Evolutionary conservation across 1,284 basidiomycete genomes (phyloP).

Genomic region (Farysia itapuensis): DNA sequence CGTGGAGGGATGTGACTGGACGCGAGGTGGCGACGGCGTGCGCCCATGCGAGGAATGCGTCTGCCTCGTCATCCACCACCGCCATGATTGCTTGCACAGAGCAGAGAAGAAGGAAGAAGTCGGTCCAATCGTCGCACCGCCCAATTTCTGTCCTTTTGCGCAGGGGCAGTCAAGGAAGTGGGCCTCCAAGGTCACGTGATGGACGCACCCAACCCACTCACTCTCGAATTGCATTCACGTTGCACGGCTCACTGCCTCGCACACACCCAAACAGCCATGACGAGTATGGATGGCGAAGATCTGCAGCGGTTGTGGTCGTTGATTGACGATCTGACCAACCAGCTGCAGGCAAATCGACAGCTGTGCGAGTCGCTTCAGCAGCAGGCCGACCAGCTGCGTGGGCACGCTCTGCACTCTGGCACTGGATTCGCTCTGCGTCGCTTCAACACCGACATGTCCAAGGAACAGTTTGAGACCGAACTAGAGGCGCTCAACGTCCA

Average conservation of each 20-base stretch:
- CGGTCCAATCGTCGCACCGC: no score
- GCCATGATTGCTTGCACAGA: no score
- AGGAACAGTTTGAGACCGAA: conserved; percentile 90
- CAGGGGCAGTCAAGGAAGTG: no score
- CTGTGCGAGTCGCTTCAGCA: conserved; percentile 73
- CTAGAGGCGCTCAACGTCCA: conserved; percentile 86
- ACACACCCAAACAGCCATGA: no score
- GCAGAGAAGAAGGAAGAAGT: no score
- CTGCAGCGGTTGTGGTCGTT: conserved; percentile 55
- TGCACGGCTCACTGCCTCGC: no score
- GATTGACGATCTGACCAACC: conserved; percentile 61
- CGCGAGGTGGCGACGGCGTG: no score
- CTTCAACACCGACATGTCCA: conserved; percentile 91
- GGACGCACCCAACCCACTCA: no score
- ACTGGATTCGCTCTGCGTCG: conserved; percentile 81
- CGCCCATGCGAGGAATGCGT: conserved; percentile 36
- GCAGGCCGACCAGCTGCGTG: conserved; percentile 70
- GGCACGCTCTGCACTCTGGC: conserved; percentile 74
- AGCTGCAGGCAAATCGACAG: conserved; percentile 82
- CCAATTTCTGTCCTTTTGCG: no score
- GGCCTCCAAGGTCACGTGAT: no score
- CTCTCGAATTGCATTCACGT: no score
- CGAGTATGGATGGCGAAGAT: conserved; percentile 49
- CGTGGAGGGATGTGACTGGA: no score
- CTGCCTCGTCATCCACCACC: conserved; percentile 21